These are phyloP conservation scores for Silene conica DNA, from an alignment of 148 eudicot genomes.

Conservation along the genomic window DNA sequence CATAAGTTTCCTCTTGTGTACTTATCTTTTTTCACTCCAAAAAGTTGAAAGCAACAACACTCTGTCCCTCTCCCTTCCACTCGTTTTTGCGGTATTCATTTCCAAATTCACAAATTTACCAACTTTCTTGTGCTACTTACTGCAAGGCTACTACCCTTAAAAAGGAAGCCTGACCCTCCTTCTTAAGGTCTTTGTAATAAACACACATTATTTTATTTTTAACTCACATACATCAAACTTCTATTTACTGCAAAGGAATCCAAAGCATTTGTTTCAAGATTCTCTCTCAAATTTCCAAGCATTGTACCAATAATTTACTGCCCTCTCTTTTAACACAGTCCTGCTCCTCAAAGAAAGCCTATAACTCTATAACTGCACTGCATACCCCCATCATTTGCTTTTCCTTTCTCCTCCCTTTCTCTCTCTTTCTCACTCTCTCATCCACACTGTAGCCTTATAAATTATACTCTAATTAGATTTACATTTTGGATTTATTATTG, in stretches of 20 bases:
- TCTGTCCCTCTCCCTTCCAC: slow-evolving; percentile 44
- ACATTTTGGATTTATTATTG: slow-evolving; percentile 9
- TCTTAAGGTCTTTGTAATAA: slow-evolving; percentile 22
- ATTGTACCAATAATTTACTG: slow-evolving; percentile 1
- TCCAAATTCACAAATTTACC: slow-evolving; percentile 15
- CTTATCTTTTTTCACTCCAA: slow-evolving; percentile 26
- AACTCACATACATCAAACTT: slow-evolving; percentile 16
- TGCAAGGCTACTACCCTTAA: slow-evolving; percentile 31
- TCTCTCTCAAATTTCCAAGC: slow-evolving; percentile 13
- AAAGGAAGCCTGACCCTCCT: slow-evolving; percentile 17
- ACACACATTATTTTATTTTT: not conserved
- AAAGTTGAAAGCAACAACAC: slow-evolving; percentile 45
- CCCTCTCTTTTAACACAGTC: slow-evolving; percentile 1
- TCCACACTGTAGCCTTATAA: slow-evolving; percentile 23
- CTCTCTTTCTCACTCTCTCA: slow-evolving; percentile 18
- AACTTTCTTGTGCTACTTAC: slow-evolving; percentile 27
- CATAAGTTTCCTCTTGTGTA: slow-evolving; percentile 22
- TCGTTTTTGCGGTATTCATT: slow-evolving; percentile 20
- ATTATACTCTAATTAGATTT: slow-evolving; percentile 7
- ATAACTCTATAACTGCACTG: not conserved
- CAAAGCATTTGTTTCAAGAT: slow-evolving; percentile 16
- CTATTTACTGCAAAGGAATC: slow-evolving; percentile 21
- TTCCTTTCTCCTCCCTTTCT: not conserved
- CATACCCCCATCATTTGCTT: not conserved
- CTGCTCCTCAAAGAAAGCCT: slow-evolving; percentile 15